phyloP scores from a whole-genome alignment of 805 yeast genomes.

The Yamadazyma sp. region DNA sequence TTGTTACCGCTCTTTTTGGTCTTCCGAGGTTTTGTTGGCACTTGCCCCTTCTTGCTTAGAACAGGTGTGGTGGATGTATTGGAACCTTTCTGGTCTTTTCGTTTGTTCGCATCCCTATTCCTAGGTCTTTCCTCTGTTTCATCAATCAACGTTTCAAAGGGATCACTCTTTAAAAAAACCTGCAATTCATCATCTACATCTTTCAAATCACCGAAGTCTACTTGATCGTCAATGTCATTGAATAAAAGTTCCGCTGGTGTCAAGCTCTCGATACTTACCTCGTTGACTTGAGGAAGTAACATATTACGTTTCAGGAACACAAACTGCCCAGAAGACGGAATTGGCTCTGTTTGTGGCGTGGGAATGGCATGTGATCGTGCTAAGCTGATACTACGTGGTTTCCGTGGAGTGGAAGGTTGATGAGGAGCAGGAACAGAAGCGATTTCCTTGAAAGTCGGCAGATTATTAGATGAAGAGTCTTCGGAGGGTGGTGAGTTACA shows the following conservation, averaged over 20 bases:
- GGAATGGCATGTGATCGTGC: conserved; percentile 5
- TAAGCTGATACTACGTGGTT: not conserved
- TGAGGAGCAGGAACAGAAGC: not conserved
- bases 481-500: not conserved
- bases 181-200: conserved; percentile 2
- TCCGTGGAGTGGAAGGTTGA: not conserved
- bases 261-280: conserved; percentile 1
- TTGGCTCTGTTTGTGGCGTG: conserved; percentile 9
- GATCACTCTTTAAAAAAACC: conserved; percentile 8
- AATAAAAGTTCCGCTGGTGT: conserved; percentile 14
- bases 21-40: too few species aligned
- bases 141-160: conserved; percentile 3
- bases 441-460: not conserved
- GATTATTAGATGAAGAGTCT: not conserved
- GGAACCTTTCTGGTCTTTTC: too few species aligned
- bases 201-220: not conserved
- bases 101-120: not conserved
- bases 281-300: conserved; percentile 1
- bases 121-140: not conserved
- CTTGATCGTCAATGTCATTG: conserved; percentile 6
- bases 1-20: too few species aligned
- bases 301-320: not conserved
- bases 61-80: too few species aligned
- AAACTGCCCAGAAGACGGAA: not conserved
- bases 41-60: too few species aligned